Conservation (phyloP, 495 filamentous ascomycete genomes). For the Penicillium soppii region DNA sequence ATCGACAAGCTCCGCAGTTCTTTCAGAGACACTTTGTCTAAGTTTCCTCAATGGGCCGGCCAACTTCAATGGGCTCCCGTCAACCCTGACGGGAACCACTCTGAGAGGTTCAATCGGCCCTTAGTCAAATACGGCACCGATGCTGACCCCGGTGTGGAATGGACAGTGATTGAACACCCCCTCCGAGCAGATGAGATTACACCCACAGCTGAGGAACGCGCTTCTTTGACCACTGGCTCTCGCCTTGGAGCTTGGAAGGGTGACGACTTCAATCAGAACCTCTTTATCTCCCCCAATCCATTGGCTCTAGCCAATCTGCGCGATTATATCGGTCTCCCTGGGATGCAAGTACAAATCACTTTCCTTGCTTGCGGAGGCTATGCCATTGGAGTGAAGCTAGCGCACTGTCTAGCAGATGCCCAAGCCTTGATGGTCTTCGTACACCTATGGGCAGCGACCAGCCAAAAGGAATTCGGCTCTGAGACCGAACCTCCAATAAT, state of each 20-base stretch:
- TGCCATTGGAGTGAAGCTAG: slow-evolving; percentile 38
- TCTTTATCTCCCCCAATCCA: neutral
- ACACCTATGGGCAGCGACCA: slow-evolving; percentile 41
- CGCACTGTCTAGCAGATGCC: slow-evolving; percentile 51
- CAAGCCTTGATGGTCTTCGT: slow-evolving; percentile 45
- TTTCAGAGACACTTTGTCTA: slow-evolving; percentile 22
- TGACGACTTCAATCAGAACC: slow-evolving; percentile 8
- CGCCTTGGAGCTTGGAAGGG: slow-evolving; percentile 10
- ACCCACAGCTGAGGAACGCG: slow-evolving; percentile 3
- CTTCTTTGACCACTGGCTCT: neutral
- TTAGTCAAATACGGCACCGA: slow-evolving; percentile 11
- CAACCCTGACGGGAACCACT: slow-evolving; percentile 9
- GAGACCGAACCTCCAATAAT: neutral
- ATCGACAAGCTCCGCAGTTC: slow-evolving; percentile 22
- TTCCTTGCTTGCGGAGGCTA: slow-evolving; percentile 41
- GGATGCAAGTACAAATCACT: slow-evolving; percentile 38
- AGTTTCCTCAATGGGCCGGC: slow-evolving; percentile 35
- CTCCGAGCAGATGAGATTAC: neutral
- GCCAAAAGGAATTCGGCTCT: slow-evolving; percentile 6
- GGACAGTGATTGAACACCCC: neutral
- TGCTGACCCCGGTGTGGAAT: slow-evolving; percentile 4
- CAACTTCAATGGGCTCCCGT: slow-evolving; percentile 15
- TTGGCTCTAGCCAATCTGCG: neutral
- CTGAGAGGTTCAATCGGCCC: slow-evolving; percentile 35
- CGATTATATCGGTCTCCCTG: slow-evolving; percentile 19